Evolutionary conservation across 768 basidiomycete species (phyloP).

Genomic region (Trametes villosa): DNA sequence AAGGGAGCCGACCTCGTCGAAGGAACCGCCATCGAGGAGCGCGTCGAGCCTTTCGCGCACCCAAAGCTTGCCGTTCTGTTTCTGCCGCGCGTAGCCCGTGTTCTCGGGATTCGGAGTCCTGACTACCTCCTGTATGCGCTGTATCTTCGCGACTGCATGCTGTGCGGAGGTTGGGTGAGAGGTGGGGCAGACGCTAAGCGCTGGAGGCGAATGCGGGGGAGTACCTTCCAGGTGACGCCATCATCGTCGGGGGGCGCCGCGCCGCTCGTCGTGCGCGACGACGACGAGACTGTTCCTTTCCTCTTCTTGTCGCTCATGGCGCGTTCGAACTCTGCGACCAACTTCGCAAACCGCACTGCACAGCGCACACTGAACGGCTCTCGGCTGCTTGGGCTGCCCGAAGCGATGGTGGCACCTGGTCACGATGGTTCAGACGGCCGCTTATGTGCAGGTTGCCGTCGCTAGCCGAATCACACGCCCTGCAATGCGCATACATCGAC

Average conservation of each 20-base stretch:
- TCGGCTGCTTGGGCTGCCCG: too few species aligned
- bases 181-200: neutral
- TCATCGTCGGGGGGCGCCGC: constrained; percentile 14
- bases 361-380: too few species aligned
- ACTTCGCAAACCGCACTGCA: neutral
- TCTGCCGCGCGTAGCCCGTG: constrained; percentile 21
- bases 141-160: constrained; percentile 12
- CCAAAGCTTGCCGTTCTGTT: constrained; percentile 25
- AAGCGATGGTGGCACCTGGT: neutral
- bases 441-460: neutral
- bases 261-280: neutral
- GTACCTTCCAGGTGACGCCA: constrained; percentile 26
- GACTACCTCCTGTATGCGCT: neutral
- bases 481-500: neutral
- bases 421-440: constrained; percentile 6
- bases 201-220: neutral
- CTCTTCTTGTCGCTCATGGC: neutral
- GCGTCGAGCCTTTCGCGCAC: constrained; percentile 22
- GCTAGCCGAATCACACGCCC: constrained; percentile 8
- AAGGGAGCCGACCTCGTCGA: constrained; percentile 23
- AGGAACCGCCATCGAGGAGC: constrained; percentile 19
- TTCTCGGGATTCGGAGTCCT: constrained; percentile 13
- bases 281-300: neutral
- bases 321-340: neutral
- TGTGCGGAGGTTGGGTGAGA: neutral